Base-by-base conservation (phyloP, 306 rosid genomes). In the Quercus wislizeni region DNA sequence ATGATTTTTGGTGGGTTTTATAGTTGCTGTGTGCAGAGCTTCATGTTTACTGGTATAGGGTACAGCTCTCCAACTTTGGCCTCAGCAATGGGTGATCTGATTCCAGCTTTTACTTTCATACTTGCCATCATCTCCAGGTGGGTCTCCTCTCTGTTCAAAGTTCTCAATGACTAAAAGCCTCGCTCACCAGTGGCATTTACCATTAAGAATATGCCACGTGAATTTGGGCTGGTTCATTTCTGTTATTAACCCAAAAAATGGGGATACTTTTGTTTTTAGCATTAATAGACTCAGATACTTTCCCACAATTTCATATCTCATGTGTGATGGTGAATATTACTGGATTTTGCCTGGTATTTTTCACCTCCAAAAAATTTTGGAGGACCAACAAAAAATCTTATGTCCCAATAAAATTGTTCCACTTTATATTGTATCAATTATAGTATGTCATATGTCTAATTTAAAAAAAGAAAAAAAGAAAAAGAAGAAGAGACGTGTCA, bases 41-140 rank as follows among this genome's bases (percentile, higher is more conserved):
- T 87, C 51, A 70, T 13, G 71, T 80, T 57, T 17, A 43, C 79
- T 25, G 92, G 90, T 1, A 77, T 87, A 33, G 59, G 23, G 77
- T 83, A 77, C 46, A 79, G 91, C 82, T 89, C 92, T 67, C 90
- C 92, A 8, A 85, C 88, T 20, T 23, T 89, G 49, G 19, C 82
- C 14, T 83, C 92, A 0, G 88, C 88, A 55, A 75, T 83, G 78
- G 0, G n/a, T 28, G 85, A 89, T 35, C 88, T 89, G 69, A 8
- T 64, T 10, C 90, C 90, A 25, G 92, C 89, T 81, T 87, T 85
- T 55, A 83, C 89, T 62, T 89, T 85, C 78, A 64, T 83, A 6
- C 73, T 85, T 61, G 85, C 89, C 25, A 0, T 89, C 12, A 19
- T 76, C 75, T 85, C 77, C 75, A 74, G 89, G 92, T 89, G 33